A percentile compares a stretch with the other conserved stretches of the same genome.
Evolutionary conservation across 495 filamentous ascomycete genomes (phyloP).

Genomic region (Entonaema liquescens): DNA sequence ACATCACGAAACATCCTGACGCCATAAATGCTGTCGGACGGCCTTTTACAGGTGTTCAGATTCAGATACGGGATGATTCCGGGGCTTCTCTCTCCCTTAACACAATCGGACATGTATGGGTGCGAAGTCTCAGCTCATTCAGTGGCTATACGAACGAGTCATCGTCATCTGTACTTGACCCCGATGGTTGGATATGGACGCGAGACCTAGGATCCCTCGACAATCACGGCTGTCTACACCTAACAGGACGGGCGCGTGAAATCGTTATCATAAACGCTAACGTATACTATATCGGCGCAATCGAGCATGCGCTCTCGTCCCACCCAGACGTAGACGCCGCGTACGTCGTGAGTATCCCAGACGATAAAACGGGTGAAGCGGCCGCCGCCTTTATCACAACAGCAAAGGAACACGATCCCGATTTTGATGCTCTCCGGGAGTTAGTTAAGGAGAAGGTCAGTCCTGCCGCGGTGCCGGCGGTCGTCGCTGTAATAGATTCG

Average conservation of each 20-base stretch:
- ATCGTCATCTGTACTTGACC: background rate
- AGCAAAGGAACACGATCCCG: background rate
- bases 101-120: constrained; percentile 14
- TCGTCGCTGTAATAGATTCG: background rate
- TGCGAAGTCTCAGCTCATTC: background rate
- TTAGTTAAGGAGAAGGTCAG: constrained; percentile 13
- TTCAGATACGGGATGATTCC: constrained; percentile 5
- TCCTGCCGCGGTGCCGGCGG: constrained; percentile 2
- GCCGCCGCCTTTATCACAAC: constrained; percentile 7
- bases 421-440: background rate
- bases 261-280: constrained; percentile 19
- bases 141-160: constrained; percentile 8
- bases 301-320: constrained; percentile 11
- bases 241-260: constrained; percentile 13
- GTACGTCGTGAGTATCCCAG: constrained; percentile 15
- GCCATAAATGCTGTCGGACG: constrained; percentile 3
- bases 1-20: background rate
- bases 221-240: background rate
- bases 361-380: constrained; percentile 26
- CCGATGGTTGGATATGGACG: constrained; percentile 8
- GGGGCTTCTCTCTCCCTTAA: background rate
- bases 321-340: constrained; percentile 22
- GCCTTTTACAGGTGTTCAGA: constrained; percentile 1
- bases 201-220: constrained; percentile 10
- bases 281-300: constrained; percentile 9